phyloP scores from a whole-genome alignment of 345 rosid species.

The Eucalyptus paniculata region DNA sequence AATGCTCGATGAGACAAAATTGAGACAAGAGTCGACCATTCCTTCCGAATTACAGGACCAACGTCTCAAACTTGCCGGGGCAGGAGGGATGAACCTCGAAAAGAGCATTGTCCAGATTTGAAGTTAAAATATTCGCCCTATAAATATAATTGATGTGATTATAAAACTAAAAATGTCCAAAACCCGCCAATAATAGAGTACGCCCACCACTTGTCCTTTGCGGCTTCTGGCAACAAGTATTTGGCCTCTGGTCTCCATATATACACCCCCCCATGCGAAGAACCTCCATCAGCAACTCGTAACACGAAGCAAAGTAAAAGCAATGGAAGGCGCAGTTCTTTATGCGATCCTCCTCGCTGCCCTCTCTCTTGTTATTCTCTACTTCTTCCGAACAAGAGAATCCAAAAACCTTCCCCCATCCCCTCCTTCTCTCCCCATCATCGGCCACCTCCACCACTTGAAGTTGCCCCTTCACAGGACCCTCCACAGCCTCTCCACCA shows the following conservation, averaged over 20 bases:
- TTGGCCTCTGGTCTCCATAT: background rate
- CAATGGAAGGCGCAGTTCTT: background rate
- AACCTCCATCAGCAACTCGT: background rate
- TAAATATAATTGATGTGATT: background rate
- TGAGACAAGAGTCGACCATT: background rate
- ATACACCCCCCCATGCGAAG: background rate
- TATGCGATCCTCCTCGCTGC: background rate
- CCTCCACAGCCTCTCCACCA: slow-evolving; percentile 12
- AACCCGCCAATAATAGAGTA: too few species aligned
- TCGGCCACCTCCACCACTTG: slow-evolving; percentile 30
- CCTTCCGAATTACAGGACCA: background rate
- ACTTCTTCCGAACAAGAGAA: background rate
- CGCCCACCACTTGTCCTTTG: background rate
- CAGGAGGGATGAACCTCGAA: background rate
- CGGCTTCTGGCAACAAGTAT: background rate
- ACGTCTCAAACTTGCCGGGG: background rate
- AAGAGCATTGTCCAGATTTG: background rate
- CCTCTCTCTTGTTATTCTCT: background rate
- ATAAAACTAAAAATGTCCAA: background rate
- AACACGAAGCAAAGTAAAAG: background rate
- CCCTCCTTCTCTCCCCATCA: slow-evolving; percentile 10
- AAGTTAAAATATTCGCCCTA: background rate
- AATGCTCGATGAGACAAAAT: background rate
- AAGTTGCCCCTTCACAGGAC: slow-evolving; percentile 11
- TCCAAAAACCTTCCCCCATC: slow-evolving; percentile 17